Conservation (phyloP, 73 alveolate genomes). For the Breviolum minutum region DNA sequence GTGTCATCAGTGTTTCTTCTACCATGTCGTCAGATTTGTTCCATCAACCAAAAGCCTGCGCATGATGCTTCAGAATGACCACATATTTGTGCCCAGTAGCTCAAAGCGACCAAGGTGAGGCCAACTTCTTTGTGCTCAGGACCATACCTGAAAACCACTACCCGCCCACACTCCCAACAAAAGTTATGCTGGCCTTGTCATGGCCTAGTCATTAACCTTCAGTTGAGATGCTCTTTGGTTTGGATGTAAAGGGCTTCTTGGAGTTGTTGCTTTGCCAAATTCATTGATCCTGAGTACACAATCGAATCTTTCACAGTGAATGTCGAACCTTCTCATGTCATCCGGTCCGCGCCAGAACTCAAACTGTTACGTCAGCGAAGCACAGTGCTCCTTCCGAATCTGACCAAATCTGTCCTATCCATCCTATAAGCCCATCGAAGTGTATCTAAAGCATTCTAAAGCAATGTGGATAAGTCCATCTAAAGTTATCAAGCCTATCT, state of each 20-base stretch:
- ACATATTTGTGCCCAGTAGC: neutral
- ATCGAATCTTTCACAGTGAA: neutral
- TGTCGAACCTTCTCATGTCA: neutral
- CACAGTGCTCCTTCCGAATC: too few relatives aligned
- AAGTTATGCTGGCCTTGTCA: too few relatives aligned
- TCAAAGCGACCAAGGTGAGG: neutral
- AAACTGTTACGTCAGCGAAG: too few relatives aligned
- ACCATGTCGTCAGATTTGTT: neutral
- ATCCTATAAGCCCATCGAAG: too few relatives aligned
- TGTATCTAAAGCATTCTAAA: too few relatives aligned
- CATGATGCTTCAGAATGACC: too few relatives aligned
- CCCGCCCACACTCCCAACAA: neutral
- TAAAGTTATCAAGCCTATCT: too few relatives aligned
- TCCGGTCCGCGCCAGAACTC: too few relatives aligned
- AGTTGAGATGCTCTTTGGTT: neutral
- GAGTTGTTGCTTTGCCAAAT: slow-evolving; percentile 8
- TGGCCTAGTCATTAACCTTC: neutral
- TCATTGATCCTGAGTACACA: neutral
- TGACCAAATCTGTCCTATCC: too few relatives aligned
- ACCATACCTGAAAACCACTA: slow-evolving; percentile 26
- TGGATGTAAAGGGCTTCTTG: slow-evolving; percentile 3
- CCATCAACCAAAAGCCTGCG: neutral
- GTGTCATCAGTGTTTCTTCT: too few relatives aligned
- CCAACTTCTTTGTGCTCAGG: slow-evolving; percentile 24
- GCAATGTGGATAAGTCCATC: too few relatives aligned